Conservation (phyloP, 495 filamentous ascomycete genomes). For the Trichoderma gamsii region DNA sequence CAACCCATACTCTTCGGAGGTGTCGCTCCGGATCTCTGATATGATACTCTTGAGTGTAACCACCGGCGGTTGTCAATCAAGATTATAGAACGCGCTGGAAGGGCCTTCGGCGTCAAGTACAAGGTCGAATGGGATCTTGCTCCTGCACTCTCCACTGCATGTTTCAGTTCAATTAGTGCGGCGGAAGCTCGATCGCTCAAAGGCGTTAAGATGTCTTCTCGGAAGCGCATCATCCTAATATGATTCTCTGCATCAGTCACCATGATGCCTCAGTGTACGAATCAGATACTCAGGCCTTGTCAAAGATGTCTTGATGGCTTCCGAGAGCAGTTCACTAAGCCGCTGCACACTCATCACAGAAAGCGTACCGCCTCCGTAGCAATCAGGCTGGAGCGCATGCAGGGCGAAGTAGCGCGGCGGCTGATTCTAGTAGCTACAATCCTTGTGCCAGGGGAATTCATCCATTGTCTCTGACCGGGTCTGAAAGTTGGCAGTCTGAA, state of each 20-base stretch:
- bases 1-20: conserved; percentile 35
- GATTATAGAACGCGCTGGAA: conserved; percentile 29
- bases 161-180: conserved; percentile 29
- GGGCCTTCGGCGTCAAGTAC: conserved; percentile 23
- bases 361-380: conserved; percentile 33
- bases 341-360: conserved; percentile 30
- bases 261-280: conserved; percentile 22
- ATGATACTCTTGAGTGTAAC: conserved; percentile 34
- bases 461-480: conserved; percentile 22
- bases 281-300: conserved; percentile 25
- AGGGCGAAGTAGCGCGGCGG: conserved; percentile 24
- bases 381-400: conserved; percentile 34
- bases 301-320: conserved; percentile 20
- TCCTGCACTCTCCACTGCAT: conserved; percentile 16
- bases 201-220: conserved; percentile 29
- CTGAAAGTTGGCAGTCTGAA: conserved; percentile 19
- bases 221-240: conserved; percentile 25
- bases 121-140: background rate
- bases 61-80: conserved; percentile 35
- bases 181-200: conserved; percentile 20
- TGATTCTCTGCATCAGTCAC: background rate
- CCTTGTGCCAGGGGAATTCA: conserved; percentile 23
- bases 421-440: conserved; percentile 22
- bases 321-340: conserved; percentile 26
- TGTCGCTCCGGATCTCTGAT: conserved; percentile 34